A percentile compares a stretch with the other conserved stretches of the same genome.
Conservation (phyloP, 192 early-diverging fungal species). For the Entomortierella chlamydospora region DNA sequence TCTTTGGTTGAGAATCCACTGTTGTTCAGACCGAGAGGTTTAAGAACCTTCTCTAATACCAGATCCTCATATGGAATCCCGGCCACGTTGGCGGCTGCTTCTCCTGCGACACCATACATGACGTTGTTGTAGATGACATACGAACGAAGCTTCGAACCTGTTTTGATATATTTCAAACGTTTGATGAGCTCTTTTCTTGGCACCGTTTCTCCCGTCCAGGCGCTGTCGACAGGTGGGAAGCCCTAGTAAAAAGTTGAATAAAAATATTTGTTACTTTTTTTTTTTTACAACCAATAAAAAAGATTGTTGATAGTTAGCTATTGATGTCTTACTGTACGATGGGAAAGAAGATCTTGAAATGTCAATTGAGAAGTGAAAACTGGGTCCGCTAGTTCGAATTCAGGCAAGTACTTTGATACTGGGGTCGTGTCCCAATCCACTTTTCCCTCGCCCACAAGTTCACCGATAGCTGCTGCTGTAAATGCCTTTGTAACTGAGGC, state of each 20-base stretch:
- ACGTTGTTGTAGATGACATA: constrained; percentile 18
- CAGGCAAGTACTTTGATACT: constrained; percentile 20
- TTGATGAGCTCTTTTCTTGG: constrained; percentile 14
- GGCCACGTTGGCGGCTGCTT: constrained; percentile 34
- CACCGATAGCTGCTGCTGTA: constrained; percentile 21
- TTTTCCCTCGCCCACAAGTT: constrained; percentile 33
- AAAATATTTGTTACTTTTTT: neutral
- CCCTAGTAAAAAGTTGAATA: constrained; percentile 3
- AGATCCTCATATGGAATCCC: constrained; percentile 16
- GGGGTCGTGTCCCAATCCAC: constrained; percentile 34
- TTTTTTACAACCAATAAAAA: neutral
- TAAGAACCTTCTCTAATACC: constrained; percentile 6
- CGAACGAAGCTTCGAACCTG: neutral
- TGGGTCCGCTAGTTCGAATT: constrained; percentile 12
- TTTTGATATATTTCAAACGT: constrained; percentile 11
- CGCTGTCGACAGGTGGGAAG: constrained; percentile 6
- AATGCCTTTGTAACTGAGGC: constrained; percentile 31
- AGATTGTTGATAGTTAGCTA: neutral
- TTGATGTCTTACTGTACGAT: constrained; percentile 28
- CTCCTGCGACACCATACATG: constrained; percentile 21
- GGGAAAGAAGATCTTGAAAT: constrained; percentile 22
- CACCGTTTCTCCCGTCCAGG: neutral
- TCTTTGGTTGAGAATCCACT: constrained; percentile 23
- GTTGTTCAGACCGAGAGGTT: constrained; percentile 16
- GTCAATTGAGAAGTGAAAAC: constrained; percentile 27